A percentile compares a stretch with the other conserved stretches of the same genome.
phyloP scores from a whole-genome alignment of 805 yeast genomes.

The Helenozyma baotianmanensis region DNA sequence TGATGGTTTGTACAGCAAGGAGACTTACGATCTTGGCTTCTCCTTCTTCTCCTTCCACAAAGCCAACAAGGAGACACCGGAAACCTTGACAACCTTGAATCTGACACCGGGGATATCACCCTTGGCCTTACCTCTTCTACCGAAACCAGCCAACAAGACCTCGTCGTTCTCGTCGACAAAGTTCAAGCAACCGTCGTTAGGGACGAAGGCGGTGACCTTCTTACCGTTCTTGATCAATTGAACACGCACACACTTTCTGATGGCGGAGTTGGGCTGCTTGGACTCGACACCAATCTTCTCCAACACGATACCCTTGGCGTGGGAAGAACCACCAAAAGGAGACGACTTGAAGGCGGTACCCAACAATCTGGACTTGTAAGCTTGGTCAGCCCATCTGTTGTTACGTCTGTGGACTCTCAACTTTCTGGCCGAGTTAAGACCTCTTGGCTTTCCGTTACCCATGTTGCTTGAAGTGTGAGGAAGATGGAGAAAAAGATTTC shows the following conservation, averaged over 20 bases:
- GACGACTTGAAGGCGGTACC: slow-evolving; percentile 99
- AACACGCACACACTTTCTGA: slow-evolving; percentile 99
- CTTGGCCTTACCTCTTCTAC: slow-evolving; percentile 99
- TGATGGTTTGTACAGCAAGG: slow-evolving; percentile 9
- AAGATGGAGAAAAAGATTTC: slow-evolving; percentile 9
- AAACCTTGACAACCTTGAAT: slow-evolving; percentile 99
- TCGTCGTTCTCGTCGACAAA: slow-evolving; percentile 99
- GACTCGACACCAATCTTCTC: slow-evolving; percentile 99
- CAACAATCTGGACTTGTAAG: slow-evolving; percentile 97
- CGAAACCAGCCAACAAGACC: slow-evolving; percentile 99
- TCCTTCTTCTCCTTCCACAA: slow-evolving; percentile 99
- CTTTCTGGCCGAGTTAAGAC: slow-evolving; percentile 99
- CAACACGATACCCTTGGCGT: slow-evolving; percentile 99
- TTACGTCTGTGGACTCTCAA: slow-evolving; percentile 99
- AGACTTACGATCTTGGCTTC: slow-evolving; percentile 95
- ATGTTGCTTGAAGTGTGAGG: slow-evolving; percentile 44
- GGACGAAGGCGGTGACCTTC: slow-evolving; percentile 99
- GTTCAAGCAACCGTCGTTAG: slow-evolving; percentile 99
- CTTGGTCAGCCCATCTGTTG: slow-evolving; percentile 99
- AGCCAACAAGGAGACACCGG: slow-evolving; percentile 99
- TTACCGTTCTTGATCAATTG: slow-evolving; percentile 99
- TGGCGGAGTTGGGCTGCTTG: slow-evolving; percentile 99
- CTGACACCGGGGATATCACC: slow-evolving; percentile 99
- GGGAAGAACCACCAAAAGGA: slow-evolving; percentile 99
- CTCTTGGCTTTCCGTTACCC: slow-evolving; percentile 99